Conservation (phyloP, 371 early-diverging fungal genomes). For the Apophysomyces variabilis region DNA sequence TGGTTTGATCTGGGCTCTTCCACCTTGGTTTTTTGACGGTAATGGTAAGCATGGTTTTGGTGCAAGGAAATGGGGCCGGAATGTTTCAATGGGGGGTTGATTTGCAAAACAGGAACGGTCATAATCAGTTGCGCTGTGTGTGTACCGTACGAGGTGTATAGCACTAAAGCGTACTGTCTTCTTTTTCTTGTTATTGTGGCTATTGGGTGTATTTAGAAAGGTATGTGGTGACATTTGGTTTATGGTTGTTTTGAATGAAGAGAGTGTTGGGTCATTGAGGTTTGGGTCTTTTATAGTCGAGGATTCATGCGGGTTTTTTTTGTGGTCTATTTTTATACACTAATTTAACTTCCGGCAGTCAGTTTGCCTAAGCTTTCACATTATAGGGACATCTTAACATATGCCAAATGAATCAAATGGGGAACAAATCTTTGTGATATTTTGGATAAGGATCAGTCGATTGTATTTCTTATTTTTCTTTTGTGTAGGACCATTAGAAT, state of each 20-base stretch:
- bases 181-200: slow-evolving; percentile 8
- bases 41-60: neutral
- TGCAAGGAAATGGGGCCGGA: neutral
- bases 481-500: neutral
- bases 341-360: neutral
- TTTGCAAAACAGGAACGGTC: slow-evolving; percentile 24
- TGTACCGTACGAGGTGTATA: slow-evolving; percentile 14
- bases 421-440: neutral
- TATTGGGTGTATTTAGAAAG: neutral
- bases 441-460: no score
- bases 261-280: neutral
- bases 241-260: no score
- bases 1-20: neutral
- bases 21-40: neutral
- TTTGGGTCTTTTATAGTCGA: slow-evolving; percentile 1
- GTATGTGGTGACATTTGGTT: no score
- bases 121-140: slow-evolving; percentile 27
- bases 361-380: neutral
- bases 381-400: neutral
- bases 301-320: neutral
- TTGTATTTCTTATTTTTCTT: no score
- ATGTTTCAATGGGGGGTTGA: slow-evolving; percentile 1
- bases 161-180: slow-evolving; percentile 25
- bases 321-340: neutral
- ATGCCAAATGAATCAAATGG: neutral